These are phyloP conservation scores for Cucumis cinereus DNA, from an alignment of 306 rosid species.

Conservation along the genomic window DNA sequence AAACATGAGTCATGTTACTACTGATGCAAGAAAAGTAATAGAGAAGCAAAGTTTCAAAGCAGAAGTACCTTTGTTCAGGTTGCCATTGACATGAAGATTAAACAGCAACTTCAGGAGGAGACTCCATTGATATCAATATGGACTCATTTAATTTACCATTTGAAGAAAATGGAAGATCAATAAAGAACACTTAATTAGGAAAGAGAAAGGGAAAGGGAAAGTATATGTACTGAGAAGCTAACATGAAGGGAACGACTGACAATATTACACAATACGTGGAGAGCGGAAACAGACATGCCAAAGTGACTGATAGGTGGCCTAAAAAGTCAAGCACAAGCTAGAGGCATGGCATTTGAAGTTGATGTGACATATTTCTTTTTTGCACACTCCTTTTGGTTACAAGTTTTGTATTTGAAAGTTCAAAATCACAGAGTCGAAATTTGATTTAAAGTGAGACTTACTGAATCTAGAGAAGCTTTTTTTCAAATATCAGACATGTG, in stretches of 20 bases:
- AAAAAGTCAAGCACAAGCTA: neutral
- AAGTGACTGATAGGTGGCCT: neutral
- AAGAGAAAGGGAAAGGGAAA: neutral
- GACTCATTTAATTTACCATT: neutral
- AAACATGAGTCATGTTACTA: neutral
- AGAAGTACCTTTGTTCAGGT: neutral
- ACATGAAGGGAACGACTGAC: neutral
- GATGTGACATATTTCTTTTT: neutral
- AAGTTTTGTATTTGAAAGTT: neutral
- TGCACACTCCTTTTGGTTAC: neutral
- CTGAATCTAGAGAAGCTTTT: too few relatives aligned
- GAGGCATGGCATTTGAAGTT: neutral
- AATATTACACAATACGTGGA: neutral
- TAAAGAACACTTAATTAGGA: neutral
- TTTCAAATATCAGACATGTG: too few relatives aligned
- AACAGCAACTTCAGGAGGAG: neutral
- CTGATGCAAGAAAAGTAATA: neutral
- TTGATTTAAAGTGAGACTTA: neutral
- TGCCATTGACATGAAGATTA: neutral
- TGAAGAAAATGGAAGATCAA: neutral
- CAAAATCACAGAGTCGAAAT: neutral
- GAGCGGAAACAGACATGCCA: neutral
- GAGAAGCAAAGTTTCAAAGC: neutral
- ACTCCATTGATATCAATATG: neutral
- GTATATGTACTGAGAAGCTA: neutral